Evolutionary conservation across 2,329 filamentous ascomycete genomes (phyloP).

Genomic region (Epichloe festucae): DNA sequence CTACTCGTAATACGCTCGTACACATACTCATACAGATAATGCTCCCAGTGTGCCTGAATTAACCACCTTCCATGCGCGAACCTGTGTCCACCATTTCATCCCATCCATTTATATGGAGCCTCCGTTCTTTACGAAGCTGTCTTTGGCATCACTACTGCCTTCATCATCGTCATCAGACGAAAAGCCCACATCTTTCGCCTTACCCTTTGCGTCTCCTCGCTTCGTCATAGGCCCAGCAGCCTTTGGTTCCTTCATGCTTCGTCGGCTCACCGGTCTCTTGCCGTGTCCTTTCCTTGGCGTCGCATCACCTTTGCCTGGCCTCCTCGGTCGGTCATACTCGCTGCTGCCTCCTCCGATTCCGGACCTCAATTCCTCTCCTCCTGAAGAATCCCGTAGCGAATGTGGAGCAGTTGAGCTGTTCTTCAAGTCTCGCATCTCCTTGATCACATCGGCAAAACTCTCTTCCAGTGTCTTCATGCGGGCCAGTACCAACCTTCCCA

Average conservation of each 20-base stretch:
- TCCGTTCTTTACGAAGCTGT: constrained; percentile 12
- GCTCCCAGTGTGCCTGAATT: not conserved
- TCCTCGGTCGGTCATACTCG: constrained; percentile 18
- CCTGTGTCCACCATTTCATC: not conserved
- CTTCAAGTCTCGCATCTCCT: constrained; percentile 58
- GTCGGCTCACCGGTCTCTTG: constrained; percentile 25
- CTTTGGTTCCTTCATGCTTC: constrained; percentile 29
- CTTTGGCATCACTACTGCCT: constrained; percentile 19
- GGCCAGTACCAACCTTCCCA: constrained; percentile 71
- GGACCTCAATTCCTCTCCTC: constrained; percentile 25
- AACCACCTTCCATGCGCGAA: not conserved
- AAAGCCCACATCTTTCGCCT: constrained; percentile 33
- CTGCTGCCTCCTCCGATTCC: constrained; percentile 24
- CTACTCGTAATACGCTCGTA: too few species aligned
- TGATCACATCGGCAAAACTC: constrained; percentile 75
- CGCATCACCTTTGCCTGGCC: constrained; percentile 14
- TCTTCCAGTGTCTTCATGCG: constrained; percentile 90
- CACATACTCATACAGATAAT: not conserved
- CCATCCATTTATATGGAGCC: constrained; percentile 26
- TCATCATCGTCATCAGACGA: constrained; percentile 25
- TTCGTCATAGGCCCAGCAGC: constrained; percentile 14
- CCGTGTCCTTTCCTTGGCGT: constrained; percentile 15
- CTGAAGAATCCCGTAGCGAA: constrained; percentile 39
- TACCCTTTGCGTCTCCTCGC: constrained; percentile 26
- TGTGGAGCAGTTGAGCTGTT: constrained; percentile 31